phyloP scores from a whole-genome alignment of 2,329 filamentous ascomycete species.

The Fusarium xylarioides region DNA sequence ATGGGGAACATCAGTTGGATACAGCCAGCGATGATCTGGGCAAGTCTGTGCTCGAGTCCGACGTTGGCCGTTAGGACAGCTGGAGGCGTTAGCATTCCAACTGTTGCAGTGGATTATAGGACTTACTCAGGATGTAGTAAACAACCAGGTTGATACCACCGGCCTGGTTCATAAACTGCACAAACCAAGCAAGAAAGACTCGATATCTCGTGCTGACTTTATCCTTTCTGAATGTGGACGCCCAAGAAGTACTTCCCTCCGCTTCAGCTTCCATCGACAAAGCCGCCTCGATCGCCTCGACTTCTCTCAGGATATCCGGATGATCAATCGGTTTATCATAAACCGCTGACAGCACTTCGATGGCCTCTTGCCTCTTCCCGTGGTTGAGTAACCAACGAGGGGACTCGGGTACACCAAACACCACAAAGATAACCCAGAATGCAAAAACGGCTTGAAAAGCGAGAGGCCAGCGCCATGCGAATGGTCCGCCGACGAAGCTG shows the following conservation, averaged over 20 bases:
- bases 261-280: conserved; percentile 51
- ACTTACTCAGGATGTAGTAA: conserved; percentile 46
- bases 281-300: conserved; percentile 52
- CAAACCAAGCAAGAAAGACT: conserved; percentile 29
- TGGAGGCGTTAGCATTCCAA: too few species aligned
- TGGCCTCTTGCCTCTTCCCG: conserved; percentile 48
- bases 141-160: conserved; percentile 58
- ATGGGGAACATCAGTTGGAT: conserved; percentile 52
- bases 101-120: too few species aligned
- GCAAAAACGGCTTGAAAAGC: conserved; percentile 50
- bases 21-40: conserved; percentile 49
- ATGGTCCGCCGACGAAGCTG: conserved; percentile 41
- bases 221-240: conserved; percentile 46
- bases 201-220: conserved; percentile 24
- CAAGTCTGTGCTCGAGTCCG: conserved; percentile 37
- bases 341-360: conserved; percentile 49
- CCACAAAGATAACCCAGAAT: conserved; percentile 44
- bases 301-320: conserved; percentile 45
- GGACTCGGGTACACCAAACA: conserved; percentile 52
- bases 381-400: conserved; percentile 53
- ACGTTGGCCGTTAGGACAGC: conserved; percentile 46
- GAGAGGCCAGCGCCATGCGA: conserved; percentile 40
- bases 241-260: conserved; percentile 45
- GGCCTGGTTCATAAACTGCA: conserved; percentile 52
- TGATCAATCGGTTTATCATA: conserved; percentile 50